Evolutionary conservation across 2,329 filamentous ascomycete genomes (phyloP), one percentile per base, ranked within the genome.

Genomic region (Hymenoscyphus infarciens): DNA sequence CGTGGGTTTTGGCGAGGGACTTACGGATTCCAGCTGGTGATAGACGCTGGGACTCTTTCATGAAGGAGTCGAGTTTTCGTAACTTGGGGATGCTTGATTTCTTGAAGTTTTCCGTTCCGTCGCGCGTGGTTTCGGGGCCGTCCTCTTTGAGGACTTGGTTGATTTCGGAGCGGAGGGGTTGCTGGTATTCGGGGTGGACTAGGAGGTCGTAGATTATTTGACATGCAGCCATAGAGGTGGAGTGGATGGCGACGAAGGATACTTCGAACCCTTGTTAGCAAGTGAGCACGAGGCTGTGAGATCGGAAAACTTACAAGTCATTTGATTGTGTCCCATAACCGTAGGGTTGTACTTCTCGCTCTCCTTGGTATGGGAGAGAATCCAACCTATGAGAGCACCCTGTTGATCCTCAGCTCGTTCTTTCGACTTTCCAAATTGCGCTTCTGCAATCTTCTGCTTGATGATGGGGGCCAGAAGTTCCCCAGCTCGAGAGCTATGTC

Each of bases 201-300:
- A 79, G 79, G 3, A 87, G 70, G 61, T 82, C 80, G 68, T 82
- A 84, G 56, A 87, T 77, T 67, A 79, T 63, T 76, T 84, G 73
- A 1, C 79, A 81, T 0, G 77, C 66, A 0, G 79, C 75, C 55
- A 79, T 69, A 0, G 79, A 77, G 0, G 81, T 83, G 0, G 81
- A 83, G 63, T 83, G 80, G 31, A 85, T 83, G 1, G 82, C 78
- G 0, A 81, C 81, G 59, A 83, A 79, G 49, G 75, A 78, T 8
- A 83, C 66, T 68, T 2, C 10, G 54, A 10, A 25, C 4, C 16
- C 31, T 6, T 29, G 16, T 27, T n/a, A 11, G 7, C 19, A 8
- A 29, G 49, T 2, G 5, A 42, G n/a, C 10, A 11, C 38, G 6
- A 13, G 31, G 11, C 31, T 57, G 2, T 35, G 31, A 22, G n/a